Percentiles rank a stretch among this genome's conserved stretches.
Evolutionary conservation across 2,329 filamentous ascomycete species (phyloP).

Genomic region (Venturia effusa): DNA sequence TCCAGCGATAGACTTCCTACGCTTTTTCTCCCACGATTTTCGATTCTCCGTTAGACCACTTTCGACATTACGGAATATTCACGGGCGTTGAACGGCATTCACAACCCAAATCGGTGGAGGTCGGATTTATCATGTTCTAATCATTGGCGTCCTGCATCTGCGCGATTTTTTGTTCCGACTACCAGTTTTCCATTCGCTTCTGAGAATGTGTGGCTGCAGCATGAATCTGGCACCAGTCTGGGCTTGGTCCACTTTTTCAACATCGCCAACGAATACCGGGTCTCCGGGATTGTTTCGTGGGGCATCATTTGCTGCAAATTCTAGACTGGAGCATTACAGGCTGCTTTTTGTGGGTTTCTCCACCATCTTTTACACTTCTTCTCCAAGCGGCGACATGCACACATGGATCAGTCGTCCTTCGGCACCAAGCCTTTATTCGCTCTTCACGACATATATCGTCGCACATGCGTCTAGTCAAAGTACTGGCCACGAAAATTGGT

Average conservation of each 20-base stretch:
- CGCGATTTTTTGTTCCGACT: constrained; percentile 1
- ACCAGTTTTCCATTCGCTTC: background rate
- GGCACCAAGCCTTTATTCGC: background rate
- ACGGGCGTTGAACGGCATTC: constrained; percentile 1
- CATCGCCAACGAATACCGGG: background rate
- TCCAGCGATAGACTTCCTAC: background rate
- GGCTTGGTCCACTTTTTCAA: background rate
- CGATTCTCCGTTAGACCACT: constrained; percentile 10
- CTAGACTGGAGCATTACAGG: background rate
- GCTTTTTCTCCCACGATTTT: background rate
- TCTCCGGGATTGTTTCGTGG: background rate
- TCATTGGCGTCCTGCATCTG: background rate
- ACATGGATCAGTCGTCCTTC: background rate
- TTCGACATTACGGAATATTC: constrained; percentile 1
- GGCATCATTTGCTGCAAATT: background rate
- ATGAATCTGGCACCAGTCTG: background rate
- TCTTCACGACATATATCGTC: background rate
- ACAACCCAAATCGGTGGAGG: background rate
- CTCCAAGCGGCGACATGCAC: background rate
- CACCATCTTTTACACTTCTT: background rate
- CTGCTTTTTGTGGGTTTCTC: background rate
- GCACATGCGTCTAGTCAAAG: background rate
- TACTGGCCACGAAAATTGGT: background rate
- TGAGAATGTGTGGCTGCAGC: background rate
- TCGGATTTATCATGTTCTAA: background rate